Conservation (phyloP, 2,329 filamentous ascomycete species). For the Ophiostoma novo-ulmi region DNA sequence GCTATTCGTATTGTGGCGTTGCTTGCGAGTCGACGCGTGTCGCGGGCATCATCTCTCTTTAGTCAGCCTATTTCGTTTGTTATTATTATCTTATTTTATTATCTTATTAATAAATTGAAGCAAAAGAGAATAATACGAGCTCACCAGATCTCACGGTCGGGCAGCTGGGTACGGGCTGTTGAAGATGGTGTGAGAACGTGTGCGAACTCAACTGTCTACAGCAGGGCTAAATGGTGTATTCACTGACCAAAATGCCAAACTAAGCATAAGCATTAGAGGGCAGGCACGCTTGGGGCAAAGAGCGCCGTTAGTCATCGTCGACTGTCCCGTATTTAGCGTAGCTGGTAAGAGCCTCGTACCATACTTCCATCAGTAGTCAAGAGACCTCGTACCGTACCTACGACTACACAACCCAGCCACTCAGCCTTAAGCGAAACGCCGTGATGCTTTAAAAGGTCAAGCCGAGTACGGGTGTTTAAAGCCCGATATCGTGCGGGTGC, state of each 20-base stretch:
- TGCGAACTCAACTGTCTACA: too few relatives aligned
- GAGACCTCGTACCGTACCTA: neutral
- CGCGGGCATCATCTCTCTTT: neutral
- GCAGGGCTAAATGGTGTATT: too few relatives aligned
- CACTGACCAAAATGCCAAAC: neutral
- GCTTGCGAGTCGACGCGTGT: conserved; percentile 10
- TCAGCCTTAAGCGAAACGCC: neutral
- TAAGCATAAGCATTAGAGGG: neutral
- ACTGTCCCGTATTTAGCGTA: neutral
- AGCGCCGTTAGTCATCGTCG: too few relatives aligned
- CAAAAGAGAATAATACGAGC: neutral
- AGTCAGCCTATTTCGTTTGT: neutral
- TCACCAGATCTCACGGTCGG: neutral
- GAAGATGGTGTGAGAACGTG: neutral
- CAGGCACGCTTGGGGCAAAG: neutral
- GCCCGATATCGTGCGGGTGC: too few relatives aligned
- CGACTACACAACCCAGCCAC: neutral
- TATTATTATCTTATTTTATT: neutral
- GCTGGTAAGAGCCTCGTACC: neutral
- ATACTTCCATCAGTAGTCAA: too few relatives aligned
- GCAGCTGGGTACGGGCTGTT: neutral
- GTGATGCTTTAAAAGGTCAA: neutral
- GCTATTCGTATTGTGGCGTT: neutral
- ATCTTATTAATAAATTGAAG: neutral
- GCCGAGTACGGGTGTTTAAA: too few relatives aligned